These are phyloP conservation scores for Rhizopus microsporus DNA, from an alignment of 371 early-diverging fungal genomes.

Conservation along the genomic window DNA sequence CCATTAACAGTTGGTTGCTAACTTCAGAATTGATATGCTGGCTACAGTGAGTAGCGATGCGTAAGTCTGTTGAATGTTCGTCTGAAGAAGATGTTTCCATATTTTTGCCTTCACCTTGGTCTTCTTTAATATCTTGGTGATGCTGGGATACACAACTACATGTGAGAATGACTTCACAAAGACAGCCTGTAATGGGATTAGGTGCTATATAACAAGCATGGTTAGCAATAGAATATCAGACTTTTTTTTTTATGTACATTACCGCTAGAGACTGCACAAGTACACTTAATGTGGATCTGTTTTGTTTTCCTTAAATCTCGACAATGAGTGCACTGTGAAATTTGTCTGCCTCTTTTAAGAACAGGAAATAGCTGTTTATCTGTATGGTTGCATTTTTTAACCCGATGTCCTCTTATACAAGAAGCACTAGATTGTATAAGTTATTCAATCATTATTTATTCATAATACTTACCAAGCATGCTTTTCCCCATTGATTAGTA, in stretches of 20 bases:
- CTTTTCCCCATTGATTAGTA: conserved; percentile 26
- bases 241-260: neutral
- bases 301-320: conserved; percentile 31
- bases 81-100: neutral
- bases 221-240: neutral
- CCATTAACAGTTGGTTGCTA: neutral
- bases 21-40: too few species aligned
- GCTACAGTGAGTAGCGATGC: too few species aligned
- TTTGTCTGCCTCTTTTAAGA: conserved; percentile 34
- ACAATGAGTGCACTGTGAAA: conserved; percentile 41
- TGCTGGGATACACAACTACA: conserved; percentile 34
- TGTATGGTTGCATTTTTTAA: conserved; percentile 34
- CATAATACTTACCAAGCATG: conserved; percentile 28
- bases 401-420: conserved; percentile 42
- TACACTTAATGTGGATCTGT: conserved; percentile 39
- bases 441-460: neutral
- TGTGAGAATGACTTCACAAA: conserved; percentile 28
- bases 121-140: conserved; percentile 23
- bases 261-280: conserved; percentile 35
- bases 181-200: conserved; percentile 37
- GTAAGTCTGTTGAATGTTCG: neutral
- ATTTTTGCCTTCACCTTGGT: neutral
- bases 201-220: conserved; percentile 17
- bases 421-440: conserved; percentile 10
- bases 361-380: conserved; percentile 27